Conservation (phyloP, 352 stramenopile species). For the Phytophthora sp. region DNA sequence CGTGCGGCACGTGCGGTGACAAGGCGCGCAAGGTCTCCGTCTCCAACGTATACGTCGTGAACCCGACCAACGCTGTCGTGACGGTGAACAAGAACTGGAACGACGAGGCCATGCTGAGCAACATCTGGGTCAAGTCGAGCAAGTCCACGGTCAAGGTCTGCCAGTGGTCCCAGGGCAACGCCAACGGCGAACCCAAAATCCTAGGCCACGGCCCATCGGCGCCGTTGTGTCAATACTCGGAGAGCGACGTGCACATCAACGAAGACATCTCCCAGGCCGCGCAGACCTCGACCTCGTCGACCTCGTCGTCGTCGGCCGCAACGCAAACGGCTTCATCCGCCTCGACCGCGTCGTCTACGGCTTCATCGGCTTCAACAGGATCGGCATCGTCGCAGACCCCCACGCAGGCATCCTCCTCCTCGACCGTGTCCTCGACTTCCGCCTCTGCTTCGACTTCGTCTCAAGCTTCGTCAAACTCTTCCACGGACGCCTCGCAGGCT, state of each 20-base stretch:
- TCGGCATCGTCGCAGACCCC: conserved; percentile 5
- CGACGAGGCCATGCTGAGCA: conserved; percentile 19
- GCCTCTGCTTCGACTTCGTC: conserved; percentile 7
- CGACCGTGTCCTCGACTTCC: not conserved
- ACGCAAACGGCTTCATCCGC: conserved; percentile 9
- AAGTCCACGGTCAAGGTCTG: conserved; percentile 16
- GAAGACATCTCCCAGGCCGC: conserved; percentile 8
- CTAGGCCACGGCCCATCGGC: conserved; percentile 31
- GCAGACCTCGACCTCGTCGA: conserved; percentile 1
- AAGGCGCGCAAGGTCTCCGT: conserved; percentile 25
- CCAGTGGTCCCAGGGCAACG: conserved; percentile 28
- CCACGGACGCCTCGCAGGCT: conserved; percentile 12
- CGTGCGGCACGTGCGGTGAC: conserved; percentile 1
- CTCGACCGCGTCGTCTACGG: conserved; percentile 4
- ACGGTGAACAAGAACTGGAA: conserved; percentile 27
- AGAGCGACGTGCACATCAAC: conserved; percentile 34
- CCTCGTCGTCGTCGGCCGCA: conserved; percentile 4
- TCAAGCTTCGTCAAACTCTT: conserved; percentile 12
- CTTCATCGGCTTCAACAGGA: not conserved
- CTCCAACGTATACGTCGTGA: conserved; percentile 18
- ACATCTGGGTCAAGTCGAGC: conserved; percentile 13
- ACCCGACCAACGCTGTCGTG: conserved; percentile 11
- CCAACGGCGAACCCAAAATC: conserved; percentile 24
- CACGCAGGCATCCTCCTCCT: conserved; percentile 6
- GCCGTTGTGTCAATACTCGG: conserved; percentile 18